Evolutionary conservation across 768 basidiomycete genomes (phyloP).

Genomic region (Hygrophorus pudorinus): DNA sequence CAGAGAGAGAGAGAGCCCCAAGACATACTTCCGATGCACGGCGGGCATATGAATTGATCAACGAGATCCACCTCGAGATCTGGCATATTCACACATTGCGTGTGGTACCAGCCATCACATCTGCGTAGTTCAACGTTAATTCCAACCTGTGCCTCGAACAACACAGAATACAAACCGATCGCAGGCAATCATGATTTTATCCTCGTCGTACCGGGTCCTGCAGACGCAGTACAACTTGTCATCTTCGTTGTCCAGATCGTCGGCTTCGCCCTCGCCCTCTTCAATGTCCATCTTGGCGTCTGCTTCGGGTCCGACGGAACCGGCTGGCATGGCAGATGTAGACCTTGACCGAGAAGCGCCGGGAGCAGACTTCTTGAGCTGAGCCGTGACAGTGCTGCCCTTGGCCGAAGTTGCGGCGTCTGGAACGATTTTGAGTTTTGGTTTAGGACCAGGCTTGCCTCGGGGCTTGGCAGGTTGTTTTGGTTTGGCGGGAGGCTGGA

Average conservation of each 20-base stretch:
- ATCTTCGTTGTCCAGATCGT: constrained; percentile 35
- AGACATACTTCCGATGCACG: constrained; percentile 62
- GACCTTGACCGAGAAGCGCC: constrained; percentile 54
- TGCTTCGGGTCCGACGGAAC: constrained; percentile 28
- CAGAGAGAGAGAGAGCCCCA: neutral
- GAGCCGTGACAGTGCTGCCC: constrained; percentile 12
- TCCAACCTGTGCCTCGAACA: neutral
- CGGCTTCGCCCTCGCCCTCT: constrained; percentile 39
- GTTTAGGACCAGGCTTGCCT: constrained; percentile 22
- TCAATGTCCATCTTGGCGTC: constrained; percentile 26
- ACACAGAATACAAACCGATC: constrained; percentile 51
- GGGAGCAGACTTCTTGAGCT: constrained; percentile 26
- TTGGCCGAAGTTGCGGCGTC: constrained; percentile 13
- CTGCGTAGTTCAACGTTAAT: constrained; percentile 25
- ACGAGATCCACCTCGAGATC: constrained; percentile 80
- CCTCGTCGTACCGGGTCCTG: constrained; percentile 80
- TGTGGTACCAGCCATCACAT: constrained; percentile 95
- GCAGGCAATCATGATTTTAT: constrained; percentile 87
- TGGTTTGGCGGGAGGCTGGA: constrained; percentile 16
- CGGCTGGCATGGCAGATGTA: constrained; percentile 53
- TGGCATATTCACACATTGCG: constrained; percentile 71
- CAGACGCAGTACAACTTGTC: constrained; percentile 85
- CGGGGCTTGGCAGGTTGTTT: constrained; percentile 19
- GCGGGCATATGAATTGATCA: constrained; percentile 86
- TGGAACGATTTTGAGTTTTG: constrained; percentile 18